Base-by-base conservation (phyloP, 768 basidiomycete species). In the Tephrocybe sp. region DNA sequence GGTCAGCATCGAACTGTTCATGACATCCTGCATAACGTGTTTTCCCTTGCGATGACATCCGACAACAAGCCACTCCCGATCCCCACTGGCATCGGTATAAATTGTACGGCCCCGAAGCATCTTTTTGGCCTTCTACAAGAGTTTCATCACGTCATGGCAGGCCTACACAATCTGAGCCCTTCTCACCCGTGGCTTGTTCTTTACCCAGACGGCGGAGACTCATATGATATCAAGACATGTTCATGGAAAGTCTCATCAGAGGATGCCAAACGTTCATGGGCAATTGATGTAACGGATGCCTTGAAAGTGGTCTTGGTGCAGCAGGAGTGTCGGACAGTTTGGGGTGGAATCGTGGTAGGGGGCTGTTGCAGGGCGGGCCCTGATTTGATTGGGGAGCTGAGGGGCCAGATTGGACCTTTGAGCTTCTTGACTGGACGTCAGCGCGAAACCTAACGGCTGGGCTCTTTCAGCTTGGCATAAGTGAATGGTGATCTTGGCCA, bases 341-440 rank as follows among this genome's bases (percentile, higher is more conserved):
- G 84, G 80, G 67, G 58, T 15, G 81, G 81, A 2, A 57, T 87
- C 4, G 62, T 88, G 8, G 72, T 82, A 0, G 88, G 88, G 1
- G 88, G 89, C 0, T 90, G 89, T 60, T 90, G 89, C 62, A 78
- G 80, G 56, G 75, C 80, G 6, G 74, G 75, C 1, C 83, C 81
- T 3, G 68, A 68, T 11, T 77, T 87, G 43, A 83, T 88, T 57
- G 42, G 24, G 30, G 45, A 34, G 26, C 49, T 56, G 21, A 49
- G 24, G 6, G 28, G n/a, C n/a, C n/a, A n/a, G n/a, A n/a, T n/a
- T n/a, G n/a, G n/a, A n/a, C n/a, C n/a, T n/a, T n/a, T n/a, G n/a
- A n/a, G n/a, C n/a, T n/a, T n/a, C n/a, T n/a, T n/a, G n/a, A n/a
- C n/a, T n/a, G n/a, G n/a, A n/a, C n/a, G n/a, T n/a, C n/a, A n/a